Evolutionary conservation across 2,329 filamentous ascomycete genomes (phyloP), one percentile per base, ranked within the genome.

Genomic region (Falciphora oryzae): DNA sequence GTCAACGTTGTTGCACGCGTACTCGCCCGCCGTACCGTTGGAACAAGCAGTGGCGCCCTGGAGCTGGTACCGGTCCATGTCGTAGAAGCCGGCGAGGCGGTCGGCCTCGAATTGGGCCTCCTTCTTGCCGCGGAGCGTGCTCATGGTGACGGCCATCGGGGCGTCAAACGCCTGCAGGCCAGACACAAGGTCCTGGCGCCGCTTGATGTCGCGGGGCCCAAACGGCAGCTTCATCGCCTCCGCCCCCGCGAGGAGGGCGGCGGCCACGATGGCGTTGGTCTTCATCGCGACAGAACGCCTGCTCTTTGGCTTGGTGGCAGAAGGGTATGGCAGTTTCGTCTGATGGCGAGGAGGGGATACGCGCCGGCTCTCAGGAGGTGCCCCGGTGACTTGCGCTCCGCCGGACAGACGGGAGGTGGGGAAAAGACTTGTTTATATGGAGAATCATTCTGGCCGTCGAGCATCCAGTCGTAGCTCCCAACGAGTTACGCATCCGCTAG

Each of bases 1-100:
- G 32, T 63, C 62, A 25, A 63, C 53, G n/a, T 63, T 63, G 32
- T 44, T 59, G 62, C 62, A 63, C 22, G 16, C 32, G 56, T 62
- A 62, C 60, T 31, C 60, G 14, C 60, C 60, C 32, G 60, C 60
- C 38, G 44, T 62, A 38, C 60, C 60, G n/a, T 62, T 56, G 38
- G 53, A 28, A 38, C 60, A 62, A 27, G 60, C 14, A 4, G 60
- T 53, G 60, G 60, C 38, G 38, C 44, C 38, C n/a, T n/a, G 60
- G 60, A 22, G 4, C 35, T 53, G 11, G 60, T 32, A 62, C 32
- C 60, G 60, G 38, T 62, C 60, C 25, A 56, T 4, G 38, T 62
- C 60, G 38, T 53, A 62, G 18, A 50, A 14, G 38, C 60, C 60
- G 10, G 25, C 11, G 25, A 31, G 10, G 38, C n/a, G 5, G 60